A percentile compares a stretch with the other conserved stretches of the same genome.
These are phyloP conservation scores for Psilocybe tampanensis DNA, from an alignment of 768 basidiomycete species.

Conservation along the genomic window DNA sequence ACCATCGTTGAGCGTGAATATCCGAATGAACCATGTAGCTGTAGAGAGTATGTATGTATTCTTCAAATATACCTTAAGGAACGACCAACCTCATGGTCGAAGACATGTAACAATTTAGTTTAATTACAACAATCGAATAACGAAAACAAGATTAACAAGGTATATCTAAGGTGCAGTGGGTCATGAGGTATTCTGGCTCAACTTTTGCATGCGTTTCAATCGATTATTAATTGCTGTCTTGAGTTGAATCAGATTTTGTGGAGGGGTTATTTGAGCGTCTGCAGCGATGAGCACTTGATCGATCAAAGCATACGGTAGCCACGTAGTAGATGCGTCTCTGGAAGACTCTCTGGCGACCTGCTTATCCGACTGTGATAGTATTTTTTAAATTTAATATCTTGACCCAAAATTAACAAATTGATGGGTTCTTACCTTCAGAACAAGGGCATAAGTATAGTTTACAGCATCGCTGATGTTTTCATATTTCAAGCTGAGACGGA, in stretches of 20 bases:
- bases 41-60: constrained; percentile 14
- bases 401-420: not conserved
- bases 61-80: constrained; percentile 4
- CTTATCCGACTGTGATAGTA: constrained; percentile 48
- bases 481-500: constrained; percentile 75
- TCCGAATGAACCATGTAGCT: constrained; percentile 14
- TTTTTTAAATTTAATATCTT: not conserved
- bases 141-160: not conserved
- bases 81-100: not conserved
- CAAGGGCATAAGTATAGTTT: constrained; percentile 67
- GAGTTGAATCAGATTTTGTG: constrained; percentile 52
- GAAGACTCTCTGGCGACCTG: constrained; percentile 50
- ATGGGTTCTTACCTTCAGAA: constrained; percentile 59
- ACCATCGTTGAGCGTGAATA: constrained; percentile 2
- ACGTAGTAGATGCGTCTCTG: constrained; percentile 62
- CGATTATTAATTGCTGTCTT: constrained; percentile 63
- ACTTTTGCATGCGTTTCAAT: constrained; percentile 69
- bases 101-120: not conserved
- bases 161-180: not conserved
- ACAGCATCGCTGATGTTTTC: constrained; percentile 81
- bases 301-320: constrained; percentile 83
- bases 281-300: constrained; percentile 80
- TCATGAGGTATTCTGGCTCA: constrained; percentile 40
- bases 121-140: not conserved
- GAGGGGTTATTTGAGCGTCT: constrained; percentile 51